Evolutionary conservation across 2,329 filamentous ascomycete species (phyloP).

Genomic region (Aspergillus fijiensis): DNA sequence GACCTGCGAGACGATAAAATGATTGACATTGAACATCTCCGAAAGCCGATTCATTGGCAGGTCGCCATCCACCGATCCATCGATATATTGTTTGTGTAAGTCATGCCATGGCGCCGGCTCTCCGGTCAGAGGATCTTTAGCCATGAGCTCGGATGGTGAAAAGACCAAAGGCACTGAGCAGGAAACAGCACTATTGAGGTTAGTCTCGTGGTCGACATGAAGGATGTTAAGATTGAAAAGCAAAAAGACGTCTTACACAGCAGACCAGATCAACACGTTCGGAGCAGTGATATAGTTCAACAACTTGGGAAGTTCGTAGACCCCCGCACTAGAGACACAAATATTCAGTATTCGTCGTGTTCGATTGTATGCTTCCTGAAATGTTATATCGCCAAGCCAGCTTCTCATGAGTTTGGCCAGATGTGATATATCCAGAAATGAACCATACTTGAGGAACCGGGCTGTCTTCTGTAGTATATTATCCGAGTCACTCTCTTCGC

Average conservation of each 20-base stretch:
- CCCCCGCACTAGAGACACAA: constrained; percentile 81
- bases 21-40: constrained; percentile 97
- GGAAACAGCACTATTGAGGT: constrained; percentile 65
- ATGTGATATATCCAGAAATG: constrained; percentile 81
- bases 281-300: constrained; percentile 92
- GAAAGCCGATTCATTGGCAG: constrained; percentile 84
- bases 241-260: constrained; percentile 58
- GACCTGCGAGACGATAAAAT: constrained; percentile 96
- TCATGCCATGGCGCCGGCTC: constrained; percentile 81
- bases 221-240: not conserved
- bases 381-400: constrained; percentile 84
- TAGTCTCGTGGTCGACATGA: constrained; percentile 4
- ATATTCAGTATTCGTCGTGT: constrained; percentile 91
- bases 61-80: constrained; percentile 93
- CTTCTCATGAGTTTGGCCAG: constrained; percentile 77
- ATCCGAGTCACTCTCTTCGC: constrained; percentile 59
- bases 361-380: constrained; percentile 94
- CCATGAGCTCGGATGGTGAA: constrained; percentile 71
- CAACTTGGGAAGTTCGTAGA: constrained; percentile 81
- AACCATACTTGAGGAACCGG: constrained; percentile 75
- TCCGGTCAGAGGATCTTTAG: constrained; percentile 81
- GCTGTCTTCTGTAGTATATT: constrained; percentile 67
- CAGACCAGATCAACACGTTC: constrained; percentile 94
- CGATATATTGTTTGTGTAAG: constrained; percentile 81
- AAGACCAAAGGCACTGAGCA: constrained; percentile 91